Percentiles rank a stretch among this genome's conserved stretches.
phyloP scores from a whole-genome alignment of 2,329 filamentous ascomycete genomes.

The Nothophoma quercina region DNA sequence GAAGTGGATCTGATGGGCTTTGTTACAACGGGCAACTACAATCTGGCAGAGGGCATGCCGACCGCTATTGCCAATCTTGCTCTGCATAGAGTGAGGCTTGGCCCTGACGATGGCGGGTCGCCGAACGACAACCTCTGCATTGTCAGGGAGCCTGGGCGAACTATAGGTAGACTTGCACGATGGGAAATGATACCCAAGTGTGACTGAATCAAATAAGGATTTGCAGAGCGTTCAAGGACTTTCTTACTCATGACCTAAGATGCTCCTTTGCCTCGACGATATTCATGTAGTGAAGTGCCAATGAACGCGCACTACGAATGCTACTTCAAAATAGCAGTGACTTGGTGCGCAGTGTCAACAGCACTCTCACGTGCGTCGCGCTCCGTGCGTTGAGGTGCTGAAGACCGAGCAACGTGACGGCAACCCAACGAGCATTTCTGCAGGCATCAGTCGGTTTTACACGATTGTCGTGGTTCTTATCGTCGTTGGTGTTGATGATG shows the following conservation, averaged over 20 bases:
- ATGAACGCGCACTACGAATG: no score
- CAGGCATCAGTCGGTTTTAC: background rate
- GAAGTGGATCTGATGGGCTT: constrained; percentile 85
- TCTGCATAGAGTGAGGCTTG: constrained; percentile 63
- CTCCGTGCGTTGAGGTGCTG: no score
- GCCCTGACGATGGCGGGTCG: constrained; percentile 43
- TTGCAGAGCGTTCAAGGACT: no score
- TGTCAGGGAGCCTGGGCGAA: constrained; percentile 81
- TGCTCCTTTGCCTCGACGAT: no score
- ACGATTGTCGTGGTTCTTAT: constrained; percentile 1
- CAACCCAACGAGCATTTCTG: no score
- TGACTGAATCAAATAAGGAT: no score
- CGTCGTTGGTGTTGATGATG: constrained; percentile 2
- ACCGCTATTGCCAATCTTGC: constrained; percentile 77
- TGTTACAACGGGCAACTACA: constrained; percentile 86
- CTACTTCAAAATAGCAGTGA: no score
- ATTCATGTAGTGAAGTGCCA: no score
- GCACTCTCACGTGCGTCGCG: no score
- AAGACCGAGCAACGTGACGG: no score
- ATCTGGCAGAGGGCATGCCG: constrained; percentile 76
- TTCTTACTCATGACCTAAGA: no score
- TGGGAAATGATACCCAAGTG: constrained; percentile 71
- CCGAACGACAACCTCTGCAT: constrained; percentile 69
- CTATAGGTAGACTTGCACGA: constrained; percentile 76
- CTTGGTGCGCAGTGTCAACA: no score